Evolutionary conservation across 768 basidiomycete species (phyloP).

Genomic region (Panaeolus papilionaceus): DNA sequence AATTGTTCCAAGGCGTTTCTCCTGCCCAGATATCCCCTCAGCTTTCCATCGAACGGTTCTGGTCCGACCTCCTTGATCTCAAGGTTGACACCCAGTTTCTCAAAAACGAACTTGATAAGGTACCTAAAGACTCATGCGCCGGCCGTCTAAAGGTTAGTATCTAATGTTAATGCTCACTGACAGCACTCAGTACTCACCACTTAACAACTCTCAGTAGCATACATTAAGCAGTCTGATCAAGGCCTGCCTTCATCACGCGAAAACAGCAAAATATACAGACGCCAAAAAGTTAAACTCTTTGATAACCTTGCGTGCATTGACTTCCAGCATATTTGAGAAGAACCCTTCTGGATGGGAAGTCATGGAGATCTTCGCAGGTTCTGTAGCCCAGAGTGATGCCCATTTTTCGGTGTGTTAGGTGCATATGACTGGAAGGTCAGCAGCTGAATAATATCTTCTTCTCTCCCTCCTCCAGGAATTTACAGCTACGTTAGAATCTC

Average conservation of each 20-base stretch:
- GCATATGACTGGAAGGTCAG: not conserved
- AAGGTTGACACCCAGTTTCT: constrained; percentile 58
- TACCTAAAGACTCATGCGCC: constrained; percentile 58
- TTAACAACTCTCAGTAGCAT: constrained; percentile 46
- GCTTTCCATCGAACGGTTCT: constrained; percentile 53
- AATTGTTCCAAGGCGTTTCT: constrained; percentile 56
- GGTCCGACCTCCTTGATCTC: constrained; percentile 56
- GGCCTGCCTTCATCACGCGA: constrained; percentile 49
- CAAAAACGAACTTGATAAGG: constrained; percentile 40
- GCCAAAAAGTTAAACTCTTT: constrained; percentile 52
- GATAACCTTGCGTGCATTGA: constrained; percentile 54
- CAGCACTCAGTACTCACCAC: not conserved
- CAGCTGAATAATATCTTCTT: not conserved
- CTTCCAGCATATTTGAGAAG: constrained; percentile 59
- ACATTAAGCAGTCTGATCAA: constrained; percentile 56
- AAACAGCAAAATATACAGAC: constrained; percentile 39
- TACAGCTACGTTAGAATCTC: constrained; percentile 50
- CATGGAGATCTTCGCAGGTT: constrained; percentile 72
- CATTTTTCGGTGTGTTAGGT: constrained; percentile 54
- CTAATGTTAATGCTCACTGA: constrained; percentile 12
- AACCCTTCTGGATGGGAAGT: constrained; percentile 72
- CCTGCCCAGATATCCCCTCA: constrained; percentile 51
- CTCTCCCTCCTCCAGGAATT: constrained; percentile 46
- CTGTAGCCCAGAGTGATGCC: constrained; percentile 60
- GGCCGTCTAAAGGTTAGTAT: constrained; percentile 56